Evolutionary conservation across 2,329 filamentous ascomycete genomes (phyloP).

Genomic region (Allantophomopsis lycopodina): DNA sequence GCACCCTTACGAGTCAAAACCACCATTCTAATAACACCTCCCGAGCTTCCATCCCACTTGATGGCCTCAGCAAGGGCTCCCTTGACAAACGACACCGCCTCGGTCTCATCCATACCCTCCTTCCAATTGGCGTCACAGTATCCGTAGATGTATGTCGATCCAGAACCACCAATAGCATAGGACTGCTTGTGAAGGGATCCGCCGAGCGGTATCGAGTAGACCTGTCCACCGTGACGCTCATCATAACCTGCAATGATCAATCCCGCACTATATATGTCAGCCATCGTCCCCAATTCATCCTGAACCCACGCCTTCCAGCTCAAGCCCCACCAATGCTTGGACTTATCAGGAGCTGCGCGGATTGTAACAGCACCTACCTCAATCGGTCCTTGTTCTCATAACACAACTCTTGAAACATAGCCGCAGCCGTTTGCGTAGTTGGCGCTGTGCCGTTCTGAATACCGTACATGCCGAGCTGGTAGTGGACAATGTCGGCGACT

Average conservation of each 20-base stretch:
- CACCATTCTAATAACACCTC: slow-evolving; percentile 95
- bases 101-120: slow-evolving; percentile 85
- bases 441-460: slow-evolving; percentile 81
- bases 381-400: slow-evolving; percentile 94
- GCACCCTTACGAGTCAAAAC: slow-evolving; percentile 85
- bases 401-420: slow-evolving; percentile 95
- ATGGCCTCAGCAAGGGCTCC: slow-evolving; percentile 84
- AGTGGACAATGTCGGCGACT: slow-evolving; percentile 94
- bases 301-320: too few species aligned
- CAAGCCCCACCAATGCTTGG: too few species aligned
- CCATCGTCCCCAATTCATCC: too few species aligned
- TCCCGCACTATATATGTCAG: slow-evolving; percentile 52
- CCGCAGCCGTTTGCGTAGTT: slow-evolving; percentile 87
- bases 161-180: slow-evolving; percentile 91
- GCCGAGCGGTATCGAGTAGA: slow-evolving; percentile 93
- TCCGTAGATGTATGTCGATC: slow-evolving; percentile 98
- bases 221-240: slow-evolving; percentile 84
- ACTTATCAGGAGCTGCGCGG: too few species aligned
- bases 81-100: slow-evolving; percentile 89
- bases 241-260: slow-evolving; percentile 99
- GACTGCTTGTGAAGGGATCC: slow-evolving; percentile 95
- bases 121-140: slow-evolving; percentile 96
- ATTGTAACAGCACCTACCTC: slow-evolving; percentile 43
- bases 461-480: slow-evolving; percentile 86
- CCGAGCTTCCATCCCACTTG: slow-evolving; percentile 98